Base-by-base conservation (phyloP, 2,329 filamentous ascomycete genomes). In the Coleophoma eucalyptorum region DNA sequence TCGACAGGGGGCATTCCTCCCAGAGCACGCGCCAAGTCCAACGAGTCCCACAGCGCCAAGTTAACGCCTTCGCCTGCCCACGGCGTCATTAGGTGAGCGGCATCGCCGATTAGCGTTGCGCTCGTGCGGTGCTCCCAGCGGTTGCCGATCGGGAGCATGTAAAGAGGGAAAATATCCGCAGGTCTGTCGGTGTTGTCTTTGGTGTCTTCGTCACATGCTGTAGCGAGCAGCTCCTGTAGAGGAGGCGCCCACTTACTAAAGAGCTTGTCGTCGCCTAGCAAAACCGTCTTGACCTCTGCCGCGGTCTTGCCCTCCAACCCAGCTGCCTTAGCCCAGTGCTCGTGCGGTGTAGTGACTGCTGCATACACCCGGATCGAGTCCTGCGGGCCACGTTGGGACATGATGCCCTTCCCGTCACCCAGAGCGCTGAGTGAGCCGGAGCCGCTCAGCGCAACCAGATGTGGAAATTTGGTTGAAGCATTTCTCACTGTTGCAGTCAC, bases 61-160 rank as follows among this genome's bases (percentile, higher is more conserved):
- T 77, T 76, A 20, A 75, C 74, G 2, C 74, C 73, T 26, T 72
- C 72, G 5, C 74, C 74, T 2, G 66, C 66, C 1, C 69, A 69
- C 62, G 3, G 72, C 2, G 68, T 68, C 67, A 73, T 72, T 5
- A 75, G 51, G 56, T 77, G 73, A 7, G 73, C 73, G 4, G 73
- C 70, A 55, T 77, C 73, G 3, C 75, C 75, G 15, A 77, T 58
- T 19, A 78, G 61, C 1, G 75, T 73, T 12, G 73, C 61, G 4
- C 73, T 72, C 4, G 62, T 44, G 8, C 60, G 55, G n/a, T 62
- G 54, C 26, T 63, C 51, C 72, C 73, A 77, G 33, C 70, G 10
- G n/a, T 13, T 31, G 40, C 21, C 40, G 31, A 26, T 5, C 18
- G 50, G 50, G 26, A 58, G 41, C 50, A 49, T 54, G 42, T 58